These are phyloP conservation scores for Hypoxylon sp. DNA, from an alignment of 2,329 filamentous ascomycete genomes.

Conservation along the genomic window DNA sequence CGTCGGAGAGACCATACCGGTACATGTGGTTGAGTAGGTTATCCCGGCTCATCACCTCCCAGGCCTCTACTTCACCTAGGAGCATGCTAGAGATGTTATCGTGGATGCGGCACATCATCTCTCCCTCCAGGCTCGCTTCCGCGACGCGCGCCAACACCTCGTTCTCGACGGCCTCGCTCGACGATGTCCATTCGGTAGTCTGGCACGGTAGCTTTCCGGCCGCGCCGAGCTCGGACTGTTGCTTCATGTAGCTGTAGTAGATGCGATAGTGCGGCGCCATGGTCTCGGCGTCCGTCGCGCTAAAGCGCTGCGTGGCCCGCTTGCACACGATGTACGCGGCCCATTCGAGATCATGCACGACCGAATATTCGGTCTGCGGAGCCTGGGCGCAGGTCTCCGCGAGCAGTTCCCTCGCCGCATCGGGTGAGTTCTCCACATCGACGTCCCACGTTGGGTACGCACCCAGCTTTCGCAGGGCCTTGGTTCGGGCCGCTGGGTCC, in stretches of 20 bases:
- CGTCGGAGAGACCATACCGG: conserved; percentile 47
- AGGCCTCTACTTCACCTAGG: conserved; percentile 46
- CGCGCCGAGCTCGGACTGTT: conserved; percentile 43
- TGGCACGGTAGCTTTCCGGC: conserved; percentile 45
- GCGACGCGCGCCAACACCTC: conserved; percentile 44
- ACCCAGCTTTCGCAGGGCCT: conserved; percentile 44
- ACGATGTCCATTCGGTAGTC: conserved; percentile 44
- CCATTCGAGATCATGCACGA: conserved; percentile 46
- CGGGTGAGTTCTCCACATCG: conserved; percentile 47
- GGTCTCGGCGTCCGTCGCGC: conserved; percentile 40
- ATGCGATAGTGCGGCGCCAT: conserved; percentile 46
- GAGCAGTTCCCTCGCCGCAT: conserved; percentile 38
- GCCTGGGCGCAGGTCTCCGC: conserved; percentile 39
- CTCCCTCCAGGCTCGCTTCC: conserved; percentile 45
- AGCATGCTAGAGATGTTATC: conserved; percentile 48
- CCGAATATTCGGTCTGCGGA: conserved; percentile 43
- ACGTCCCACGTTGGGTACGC: conserved; percentile 46
- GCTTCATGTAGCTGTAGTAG: conserved; percentile 49
- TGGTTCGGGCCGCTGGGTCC: conserved; percentile 42
- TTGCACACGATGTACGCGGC: conserved; percentile 49
- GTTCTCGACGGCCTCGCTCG: conserved; percentile 41
- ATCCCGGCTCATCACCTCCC: conserved; percentile 49
- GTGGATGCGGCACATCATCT: conserved; percentile 49
- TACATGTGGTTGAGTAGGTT: conserved; percentile 49
- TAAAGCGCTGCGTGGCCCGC: conserved; percentile 45